Conservation (phyloP, 83 land plant genomes). For the Picea abies region DNA sequence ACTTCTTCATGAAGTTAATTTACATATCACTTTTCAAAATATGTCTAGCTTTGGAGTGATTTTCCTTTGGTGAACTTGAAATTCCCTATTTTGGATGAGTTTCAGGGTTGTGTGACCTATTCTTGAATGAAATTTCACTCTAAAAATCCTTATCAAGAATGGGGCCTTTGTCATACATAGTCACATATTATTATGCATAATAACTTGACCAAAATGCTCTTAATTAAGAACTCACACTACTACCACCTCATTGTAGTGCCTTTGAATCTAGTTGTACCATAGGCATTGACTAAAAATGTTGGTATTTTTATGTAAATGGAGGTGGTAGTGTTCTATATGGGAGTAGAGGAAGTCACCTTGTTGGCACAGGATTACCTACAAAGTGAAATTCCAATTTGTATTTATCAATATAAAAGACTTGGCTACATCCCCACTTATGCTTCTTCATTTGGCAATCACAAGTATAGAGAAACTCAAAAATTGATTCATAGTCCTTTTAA, state of each 20-base stretch:
- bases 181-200: slow-evolving; percentile 65
- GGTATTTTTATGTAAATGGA: slow-evolving; percentile 55
- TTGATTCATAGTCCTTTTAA: slow-evolving; percentile 17
- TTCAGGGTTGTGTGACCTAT: slow-evolving; percentile 24
- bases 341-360: slow-evolving; percentile 28
- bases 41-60: slow-evolving; percentile 8
- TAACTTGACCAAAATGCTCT: slow-evolving; percentile 95
- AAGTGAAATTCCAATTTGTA: background rate
- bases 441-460: background rate
- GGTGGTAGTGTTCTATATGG: slow-evolving; percentile 82
- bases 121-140: slow-evolving; percentile 20
- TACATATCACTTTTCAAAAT: slow-evolving; percentile 23
- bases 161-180: slow-evolving; percentile 35
- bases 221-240: slow-evolving; percentile 26
- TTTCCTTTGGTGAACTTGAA: slow-evolving; percentile 32
- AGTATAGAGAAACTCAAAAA: background rate
- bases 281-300: slow-evolving; percentile 24
- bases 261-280: slow-evolving; percentile 27
- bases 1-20: slow-evolving; percentile 21
- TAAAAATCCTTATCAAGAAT: slow-evolving; percentile 46
- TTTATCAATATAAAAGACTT: background rate
- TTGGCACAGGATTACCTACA: slow-evolving; percentile 11
- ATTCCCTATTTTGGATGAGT: slow-evolving; percentile 5
- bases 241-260: slow-evolving; percentile 9
- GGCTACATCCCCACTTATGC: background rate